phyloP scores from a whole-genome alignment of 139 green algal species.

The Eudorina sp. region DNA sequence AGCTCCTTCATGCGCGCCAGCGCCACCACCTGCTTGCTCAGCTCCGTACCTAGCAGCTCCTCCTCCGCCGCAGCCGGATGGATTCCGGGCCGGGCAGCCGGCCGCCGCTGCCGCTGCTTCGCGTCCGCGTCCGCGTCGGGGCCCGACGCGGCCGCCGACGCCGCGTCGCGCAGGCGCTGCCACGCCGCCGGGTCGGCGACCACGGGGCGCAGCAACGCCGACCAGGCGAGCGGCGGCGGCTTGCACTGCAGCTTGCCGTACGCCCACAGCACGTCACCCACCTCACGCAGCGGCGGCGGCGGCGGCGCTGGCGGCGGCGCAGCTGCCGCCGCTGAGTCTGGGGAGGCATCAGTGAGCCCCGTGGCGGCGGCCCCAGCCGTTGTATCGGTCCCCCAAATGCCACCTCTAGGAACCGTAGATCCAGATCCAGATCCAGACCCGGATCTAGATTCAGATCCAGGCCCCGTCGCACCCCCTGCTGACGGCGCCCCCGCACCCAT shows the following conservation, averaged over 20 bases:
- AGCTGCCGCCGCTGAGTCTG: neutral
- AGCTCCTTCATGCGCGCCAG: neutral
- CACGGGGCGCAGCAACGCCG: neutral
- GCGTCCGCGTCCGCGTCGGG: neutral
- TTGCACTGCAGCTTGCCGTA: constrained; percentile 23
- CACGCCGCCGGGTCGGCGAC: neutral
- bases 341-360: too few species aligned
- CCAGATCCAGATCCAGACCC: too few species aligned
- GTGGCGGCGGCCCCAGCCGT: neutral
- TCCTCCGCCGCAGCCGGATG: neutral
- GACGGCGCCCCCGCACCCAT: too few species aligned
- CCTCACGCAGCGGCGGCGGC: constrained; percentile 20
- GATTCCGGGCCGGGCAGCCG: neutral
- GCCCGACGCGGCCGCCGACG: neutral
- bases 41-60: neutral
- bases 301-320: neutral
- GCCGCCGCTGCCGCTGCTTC: neutral
- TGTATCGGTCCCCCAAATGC: too few species aligned
- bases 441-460: too few species aligned
- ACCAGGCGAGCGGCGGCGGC: neutral
- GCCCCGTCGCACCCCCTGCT: too few species aligned
- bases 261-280: constrained; percentile 43
- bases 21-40: constrained; percentile 23
- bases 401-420: too few species aligned
- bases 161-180: neutral